Evolutionary conservation across 352 stramenopile species (phyloP).

Genomic region (Phytophthora fragariaefolia): DNA sequence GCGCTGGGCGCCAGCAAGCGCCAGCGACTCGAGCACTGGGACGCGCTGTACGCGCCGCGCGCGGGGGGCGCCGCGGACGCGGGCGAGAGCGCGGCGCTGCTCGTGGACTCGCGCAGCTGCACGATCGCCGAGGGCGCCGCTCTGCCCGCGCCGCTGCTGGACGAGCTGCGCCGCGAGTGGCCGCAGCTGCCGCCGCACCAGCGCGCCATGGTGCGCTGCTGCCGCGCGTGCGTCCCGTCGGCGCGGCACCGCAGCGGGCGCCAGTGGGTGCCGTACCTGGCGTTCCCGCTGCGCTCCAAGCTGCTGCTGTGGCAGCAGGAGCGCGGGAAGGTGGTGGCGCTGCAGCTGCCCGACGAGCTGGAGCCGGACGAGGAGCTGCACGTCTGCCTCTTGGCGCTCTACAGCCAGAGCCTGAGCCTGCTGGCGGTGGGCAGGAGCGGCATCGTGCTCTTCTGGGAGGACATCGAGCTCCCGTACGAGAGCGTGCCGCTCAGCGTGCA

Average conservation of each 20-base stretch:
- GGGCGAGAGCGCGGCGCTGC: constrained; percentile 34
- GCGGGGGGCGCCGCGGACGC: constrained; percentile 18
- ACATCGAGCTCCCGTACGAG: constrained; percentile 81
- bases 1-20: constrained; percentile 57
- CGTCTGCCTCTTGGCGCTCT: constrained; percentile 72
- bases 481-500: constrained; percentile 80
- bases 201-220: constrained; percentile 37
- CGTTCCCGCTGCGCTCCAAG: constrained; percentile 61
- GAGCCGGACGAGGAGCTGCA: constrained; percentile 52
- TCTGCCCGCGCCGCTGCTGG: constrained; percentile 47
- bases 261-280: constrained; percentile 63
- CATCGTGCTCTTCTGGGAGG: constrained; percentile 83
- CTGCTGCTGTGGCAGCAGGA: constrained; percentile 76
- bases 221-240: constrained; percentile 49
- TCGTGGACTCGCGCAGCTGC: constrained; percentile 65
- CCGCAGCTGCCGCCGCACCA: constrained; percentile 21
- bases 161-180: constrained; percentile 60
- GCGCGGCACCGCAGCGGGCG: constrained; percentile 55
- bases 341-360: constrained; percentile 67
- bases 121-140: constrained; percentile 52
- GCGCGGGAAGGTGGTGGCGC: constrained; percentile 47
- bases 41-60: constrained; percentile 26
- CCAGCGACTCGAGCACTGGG: constrained; percentile 61
- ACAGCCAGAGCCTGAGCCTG: constrained; percentile 74
- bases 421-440: constrained; percentile 69